phyloP scores from a whole-genome alignment of 2,329 filamentous ascomycete species.

The Scleromitrula shiraiana region DNA sequence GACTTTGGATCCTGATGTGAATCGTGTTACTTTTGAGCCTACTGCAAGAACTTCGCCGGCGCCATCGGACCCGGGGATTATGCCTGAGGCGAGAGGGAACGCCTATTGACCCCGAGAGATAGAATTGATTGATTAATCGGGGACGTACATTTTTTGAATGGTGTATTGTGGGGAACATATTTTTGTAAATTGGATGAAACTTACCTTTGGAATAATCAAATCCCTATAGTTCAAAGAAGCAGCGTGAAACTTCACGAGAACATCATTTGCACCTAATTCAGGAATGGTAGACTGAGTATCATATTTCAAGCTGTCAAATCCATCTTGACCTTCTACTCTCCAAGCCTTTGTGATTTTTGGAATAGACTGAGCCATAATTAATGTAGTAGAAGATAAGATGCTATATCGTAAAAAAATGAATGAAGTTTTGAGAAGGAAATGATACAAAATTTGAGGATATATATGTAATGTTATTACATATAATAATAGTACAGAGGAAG shows the following conservation, averaged over 20 bases:
- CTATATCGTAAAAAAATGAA: not conserved
- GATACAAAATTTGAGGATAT: not conserved
- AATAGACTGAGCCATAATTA: conserved; percentile 17
- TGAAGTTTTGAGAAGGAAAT: no score
- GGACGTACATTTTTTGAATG: no score
- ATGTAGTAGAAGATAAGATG: not conserved
- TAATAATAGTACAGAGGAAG: not conserved
- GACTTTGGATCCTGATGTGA: conserved; percentile 49
- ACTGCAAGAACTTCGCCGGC: conserved; percentile 41
- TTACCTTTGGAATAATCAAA: conserved; percentile 30
- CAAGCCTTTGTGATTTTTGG: conserved; percentile 33
- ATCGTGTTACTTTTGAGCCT: conserved; percentile 47
- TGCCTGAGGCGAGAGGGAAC: conserved; percentile 15
- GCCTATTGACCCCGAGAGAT: conserved; percentile 22
- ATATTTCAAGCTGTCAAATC: conserved; percentile 41
- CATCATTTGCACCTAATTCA: conserved; percentile 43
- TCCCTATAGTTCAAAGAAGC: conserved; percentile 36
- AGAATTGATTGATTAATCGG: not conserved
- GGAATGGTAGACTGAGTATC: conserved; percentile 30
- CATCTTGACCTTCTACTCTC: conserved; percentile 41
- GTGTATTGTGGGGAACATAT: no score
- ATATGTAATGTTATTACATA: no score
- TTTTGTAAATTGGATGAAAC: not conserved
- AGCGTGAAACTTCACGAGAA: conserved; percentile 42
- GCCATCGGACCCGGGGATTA: conserved; percentile 34